A percentile compares a stretch with the other conserved stretches of the same genome.
Conservation (phyloP, 1,284 basidiomycete species). For the Phellopilus nigrolimitatus region DNA sequence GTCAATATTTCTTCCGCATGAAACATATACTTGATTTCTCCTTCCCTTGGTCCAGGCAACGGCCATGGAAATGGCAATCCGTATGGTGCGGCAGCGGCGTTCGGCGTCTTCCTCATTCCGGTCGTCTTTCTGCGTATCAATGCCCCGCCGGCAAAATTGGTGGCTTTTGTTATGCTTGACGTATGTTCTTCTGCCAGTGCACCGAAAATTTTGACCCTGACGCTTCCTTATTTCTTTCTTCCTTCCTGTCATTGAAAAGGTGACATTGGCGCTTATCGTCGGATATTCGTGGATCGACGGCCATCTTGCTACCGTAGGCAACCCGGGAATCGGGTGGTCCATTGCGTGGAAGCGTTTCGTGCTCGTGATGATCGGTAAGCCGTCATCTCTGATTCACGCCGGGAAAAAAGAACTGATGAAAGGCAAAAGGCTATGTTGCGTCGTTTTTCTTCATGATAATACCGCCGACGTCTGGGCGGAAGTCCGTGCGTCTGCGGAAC, state of each 20-base stretch:
- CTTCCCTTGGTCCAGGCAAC: conserved; percentile 33
- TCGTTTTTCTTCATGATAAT: conserved; percentile 46
- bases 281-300: conserved; percentile 63
- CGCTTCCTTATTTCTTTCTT: neutral
- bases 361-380: conserved; percentile 41
- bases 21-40: neutral
- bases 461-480: conserved; percentile 44
- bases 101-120: conserved; percentile 47
- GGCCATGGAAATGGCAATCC: conserved; percentile 48
- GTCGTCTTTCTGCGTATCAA: conserved; percentile 49
- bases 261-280: conserved; percentile 41
- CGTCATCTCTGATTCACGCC: neutral
- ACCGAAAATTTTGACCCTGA: neutral
- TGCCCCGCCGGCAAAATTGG: conserved; percentile 38
- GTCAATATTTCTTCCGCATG: neutral
- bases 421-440: conserved; percentile 36
- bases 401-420: neutral
- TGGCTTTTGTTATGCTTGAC: conserved; percentile 34
- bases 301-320: conserved; percentile 40
- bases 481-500: conserved; percentile 43
- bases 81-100: conserved; percentile 51
- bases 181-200: conserved; percentile 26
- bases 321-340: conserved; percentile 47
- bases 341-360: conserved; percentile 50
- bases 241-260: too few relatives aligned